Evolutionary conservation across 768 basidiomycete genomes (phyloP).

Genomic region (Phanerochaete carnosa): DNA sequence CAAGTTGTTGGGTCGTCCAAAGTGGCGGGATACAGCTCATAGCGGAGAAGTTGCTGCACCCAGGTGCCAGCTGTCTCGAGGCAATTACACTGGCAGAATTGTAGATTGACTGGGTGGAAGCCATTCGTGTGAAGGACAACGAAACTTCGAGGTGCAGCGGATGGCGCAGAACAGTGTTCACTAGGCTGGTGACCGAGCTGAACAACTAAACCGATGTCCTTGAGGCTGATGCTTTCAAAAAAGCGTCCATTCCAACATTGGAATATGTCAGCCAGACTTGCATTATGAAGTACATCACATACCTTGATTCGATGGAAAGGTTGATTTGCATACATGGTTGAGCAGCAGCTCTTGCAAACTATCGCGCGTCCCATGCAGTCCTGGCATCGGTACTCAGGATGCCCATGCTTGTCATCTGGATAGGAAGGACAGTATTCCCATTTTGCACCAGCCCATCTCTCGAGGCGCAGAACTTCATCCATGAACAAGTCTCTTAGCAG

Average conservation of each 20-base stretch:
- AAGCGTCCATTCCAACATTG: background rate
- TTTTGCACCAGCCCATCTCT: too few relatives aligned
- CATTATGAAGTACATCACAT: background rate
- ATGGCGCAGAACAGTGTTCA: background rate
- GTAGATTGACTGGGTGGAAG: background rate
- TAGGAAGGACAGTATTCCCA: too few relatives aligned
- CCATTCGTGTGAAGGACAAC: background rate
- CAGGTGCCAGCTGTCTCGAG: background rate
- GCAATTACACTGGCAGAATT: background rate
- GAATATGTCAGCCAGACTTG: background rate
- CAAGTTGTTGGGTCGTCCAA: slow-evolving; percentile 2
- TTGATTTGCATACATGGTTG: too few relatives aligned
- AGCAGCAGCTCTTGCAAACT: background rate
- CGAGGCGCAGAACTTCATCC: too few relatives aligned
- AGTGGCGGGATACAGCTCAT: slow-evolving; percentile 7
- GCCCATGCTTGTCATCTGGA: background rate
- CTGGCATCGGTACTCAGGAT: background rate
- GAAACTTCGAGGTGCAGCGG: background rate
- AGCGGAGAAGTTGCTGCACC: slow-evolving; percentile 16
- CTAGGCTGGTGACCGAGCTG: background rate
- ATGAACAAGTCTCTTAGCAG: too few relatives aligned
- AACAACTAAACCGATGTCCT: background rate
- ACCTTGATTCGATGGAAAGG: too few relatives aligned
- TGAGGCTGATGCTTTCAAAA: background rate
- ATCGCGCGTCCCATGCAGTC: background rate